Evolutionary conservation across 495 filamentous ascomycete genomes (phyloP), one percentile per base, ranked within the genome.

Genomic region (Oidiodendron maius): DNA sequence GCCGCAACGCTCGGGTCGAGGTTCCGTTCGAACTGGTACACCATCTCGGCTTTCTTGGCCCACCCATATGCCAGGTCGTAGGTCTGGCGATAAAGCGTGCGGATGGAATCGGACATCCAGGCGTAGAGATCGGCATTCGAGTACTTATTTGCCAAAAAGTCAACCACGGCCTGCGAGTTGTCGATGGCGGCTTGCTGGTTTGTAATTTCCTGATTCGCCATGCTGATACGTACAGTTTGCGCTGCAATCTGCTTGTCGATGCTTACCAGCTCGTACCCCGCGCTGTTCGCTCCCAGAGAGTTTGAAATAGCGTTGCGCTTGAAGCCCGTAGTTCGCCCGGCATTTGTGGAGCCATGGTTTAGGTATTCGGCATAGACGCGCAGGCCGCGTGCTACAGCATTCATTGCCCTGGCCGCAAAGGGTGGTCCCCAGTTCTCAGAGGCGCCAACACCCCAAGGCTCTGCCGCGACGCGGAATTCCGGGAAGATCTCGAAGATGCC

Each of bases 241-340:
- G 46, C 40, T 9, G 26, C 37, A 26, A 68, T 61, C 54, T 67
- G 62, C 32, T 43, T 46, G 39, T 71, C 59, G 11, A 65, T 59
- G 9, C 26, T 21, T 40, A 50, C 53, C 48, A 69, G 55, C 20
- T 71, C 65, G 4, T n/a, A 2, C 3, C 16, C 24, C 9, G 11
- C 21, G 9, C 13, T 32, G 11, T 44, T 23, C n/a, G 21, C 21
- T 32, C n/a, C n/a, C n/a, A n/a, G n/a, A n/a, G n/a, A n/a, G n/a
- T n/a, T n/a, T n/a, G n/a, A n/a, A n/a, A n/a, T n/a, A n/a, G n/a
- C n/a, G n/a, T n/a, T n/a, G n/a, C n/a, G n/a, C n/a, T n/a, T n/a
- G n/a, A n/a, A n/a, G n/a, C n/a, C n/a, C n/a, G n/a, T n/a, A n/a
- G n/a, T n/a, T n/a, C n/a, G n/a, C n/a, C n/a, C n/a, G n/a, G n/a